Evolutionary conservation across 1,139 yeast species (phyloP).

Genomic region (Geotrichum macrosporum): DNA sequence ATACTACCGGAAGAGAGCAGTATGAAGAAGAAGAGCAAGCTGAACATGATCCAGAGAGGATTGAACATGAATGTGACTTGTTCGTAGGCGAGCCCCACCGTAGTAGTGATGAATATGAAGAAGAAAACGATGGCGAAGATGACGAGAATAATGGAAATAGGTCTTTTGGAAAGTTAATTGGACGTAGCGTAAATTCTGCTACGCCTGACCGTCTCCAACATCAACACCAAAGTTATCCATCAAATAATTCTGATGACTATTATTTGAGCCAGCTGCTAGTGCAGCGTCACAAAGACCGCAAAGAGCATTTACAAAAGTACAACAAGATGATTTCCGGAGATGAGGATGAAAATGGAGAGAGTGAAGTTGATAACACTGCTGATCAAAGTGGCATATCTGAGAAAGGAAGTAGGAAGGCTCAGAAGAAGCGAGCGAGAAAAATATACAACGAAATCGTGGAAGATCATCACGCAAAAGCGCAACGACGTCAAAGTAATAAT

Average conservation of each 20-base stretch:
- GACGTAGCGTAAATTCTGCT: slow-evolving; percentile 3
- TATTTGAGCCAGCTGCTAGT: not conserved
- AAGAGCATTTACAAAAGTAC: not conserved
- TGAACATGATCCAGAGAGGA: not conserved
- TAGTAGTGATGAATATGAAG: not conserved
- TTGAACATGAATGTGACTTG: slow-evolving; percentile 2
- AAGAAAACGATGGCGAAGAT: slow-evolving; percentile 4
- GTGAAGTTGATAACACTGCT: no score
- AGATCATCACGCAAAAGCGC: no score
- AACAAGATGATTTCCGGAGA: not conserved
- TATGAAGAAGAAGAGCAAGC: not conserved
- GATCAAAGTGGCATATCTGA: no score
- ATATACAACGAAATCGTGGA: no score
- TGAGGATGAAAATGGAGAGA: not conserved
- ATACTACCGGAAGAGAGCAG: not conserved
- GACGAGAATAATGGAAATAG: slow-evolving; percentile 4
- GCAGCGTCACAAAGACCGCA: not conserved
- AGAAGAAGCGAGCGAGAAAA: no score
- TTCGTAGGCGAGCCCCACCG: not conserved
- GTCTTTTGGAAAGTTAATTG: slow-evolving; percentile 16
- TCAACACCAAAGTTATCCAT: no score
- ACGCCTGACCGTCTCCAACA: no score
- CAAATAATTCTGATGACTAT: not conserved
- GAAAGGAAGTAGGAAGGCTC: no score
- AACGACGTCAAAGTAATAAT: no score